These are phyloP conservation scores for Haplosporangium sp. DNA, from an alignment of 371 early-diverging fungal genomes.

Conservation along the genomic window DNA sequence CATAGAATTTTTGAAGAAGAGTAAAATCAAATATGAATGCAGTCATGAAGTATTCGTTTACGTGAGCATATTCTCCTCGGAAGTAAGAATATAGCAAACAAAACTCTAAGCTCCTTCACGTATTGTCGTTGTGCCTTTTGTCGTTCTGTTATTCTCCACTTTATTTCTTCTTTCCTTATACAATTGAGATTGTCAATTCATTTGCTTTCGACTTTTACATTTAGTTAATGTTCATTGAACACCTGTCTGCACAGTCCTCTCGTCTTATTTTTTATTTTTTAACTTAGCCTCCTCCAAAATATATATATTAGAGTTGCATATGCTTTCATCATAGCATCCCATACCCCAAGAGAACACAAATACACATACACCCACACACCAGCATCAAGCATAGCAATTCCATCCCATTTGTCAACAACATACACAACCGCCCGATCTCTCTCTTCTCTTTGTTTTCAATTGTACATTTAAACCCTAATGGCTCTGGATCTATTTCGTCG, in stretches of 20 bases:
- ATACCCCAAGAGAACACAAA: neutral
- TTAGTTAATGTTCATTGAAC: neutral
- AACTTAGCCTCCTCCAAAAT: neutral
- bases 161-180: neutral
- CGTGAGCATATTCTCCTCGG: too few relatives aligned
- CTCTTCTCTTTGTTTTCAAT: neutral
- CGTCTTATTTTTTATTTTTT: neutral
- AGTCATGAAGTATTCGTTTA: too few relatives aligned
- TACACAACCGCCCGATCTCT: neutral
- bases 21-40: too few relatives aligned
- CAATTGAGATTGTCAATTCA: neutral
- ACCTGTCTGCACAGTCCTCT: constrained; percentile 8
- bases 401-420: neutral
- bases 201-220: neutral
- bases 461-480: constrained; percentile 3
- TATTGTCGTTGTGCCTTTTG: too few relatives aligned
- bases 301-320: neutral
- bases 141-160: neutral
- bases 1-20: too few relatives aligned
- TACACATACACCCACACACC: neutral
- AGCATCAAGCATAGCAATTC: neutral
- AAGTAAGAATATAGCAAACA: too few relatives aligned
- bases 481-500: constrained; percentile 50
- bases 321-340: neutral
- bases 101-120: too few relatives aligned